A percentile compares a stretch with the other conserved stretches of the same genome.
Evolutionary conservation across 1,284 basidiomycete genomes (phyloP).

Genomic region (Exsudoporus floridanus): DNA sequence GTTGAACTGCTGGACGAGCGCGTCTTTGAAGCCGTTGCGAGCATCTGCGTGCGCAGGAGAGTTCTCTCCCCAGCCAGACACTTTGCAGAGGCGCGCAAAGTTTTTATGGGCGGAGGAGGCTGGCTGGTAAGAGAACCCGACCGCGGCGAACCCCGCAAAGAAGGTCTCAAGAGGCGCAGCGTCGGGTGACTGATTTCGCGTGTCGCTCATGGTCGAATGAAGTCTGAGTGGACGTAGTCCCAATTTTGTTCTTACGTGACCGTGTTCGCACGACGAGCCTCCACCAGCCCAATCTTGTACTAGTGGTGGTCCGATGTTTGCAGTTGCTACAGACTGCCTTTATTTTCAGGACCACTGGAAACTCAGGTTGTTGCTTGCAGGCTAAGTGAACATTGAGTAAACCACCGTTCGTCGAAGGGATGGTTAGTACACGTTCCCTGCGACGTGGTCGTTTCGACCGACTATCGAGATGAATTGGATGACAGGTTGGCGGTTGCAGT

Average conservation of each 20-base stretch:
- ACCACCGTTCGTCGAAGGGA: background rate
- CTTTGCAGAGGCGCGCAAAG: slow-evolving; percentile 13
- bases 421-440: background rate
- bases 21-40: slow-evolving; percentile 20
- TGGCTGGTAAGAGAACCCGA: slow-evolving; percentile 18
- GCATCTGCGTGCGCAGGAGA: slow-evolving; percentile 1
- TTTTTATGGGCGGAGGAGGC: slow-evolving; percentile 12
- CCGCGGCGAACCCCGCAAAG: slow-evolving; percentile 7
- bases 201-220: slow-evolving; percentile 1
- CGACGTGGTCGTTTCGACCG: no score
- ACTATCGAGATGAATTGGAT: no score
- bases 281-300: background rate
- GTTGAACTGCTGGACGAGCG: slow-evolving; percentile 36
- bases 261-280: background rate
- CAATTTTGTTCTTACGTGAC: background rate
- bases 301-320: no score
- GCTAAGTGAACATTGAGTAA: background rate
- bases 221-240: no score
- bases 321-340: no score
- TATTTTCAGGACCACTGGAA: no score
- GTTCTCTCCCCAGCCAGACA: background rate
- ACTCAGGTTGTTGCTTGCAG: background rate
- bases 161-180: slow-evolving; percentile 16
- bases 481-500: no score
- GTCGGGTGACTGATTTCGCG: background rate